These are phyloP conservation scores for Tolypocladium capitatum DNA, from an alignment of 2,329 filamentous ascomycete species.

Conservation along the genomic window DNA sequence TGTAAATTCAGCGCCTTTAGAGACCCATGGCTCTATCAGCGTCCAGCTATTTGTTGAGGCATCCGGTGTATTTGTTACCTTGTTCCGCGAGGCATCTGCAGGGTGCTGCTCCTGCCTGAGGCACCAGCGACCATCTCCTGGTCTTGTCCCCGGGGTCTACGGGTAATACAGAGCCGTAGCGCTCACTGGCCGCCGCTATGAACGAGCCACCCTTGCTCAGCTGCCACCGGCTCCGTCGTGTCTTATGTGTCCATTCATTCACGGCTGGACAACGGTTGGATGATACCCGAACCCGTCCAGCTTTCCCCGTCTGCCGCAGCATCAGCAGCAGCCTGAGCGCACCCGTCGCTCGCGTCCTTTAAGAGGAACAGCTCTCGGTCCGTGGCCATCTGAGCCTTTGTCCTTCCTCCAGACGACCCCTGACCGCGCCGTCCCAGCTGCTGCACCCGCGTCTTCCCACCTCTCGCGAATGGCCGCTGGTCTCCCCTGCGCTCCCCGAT, in stretches of 20 bases:
- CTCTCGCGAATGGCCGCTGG: conserved; percentile 31
- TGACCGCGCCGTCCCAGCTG: background rate
- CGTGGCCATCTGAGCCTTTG: background rate
- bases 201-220: background rate
- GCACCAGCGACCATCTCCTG: no score
- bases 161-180: background rate
- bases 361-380: background rate
- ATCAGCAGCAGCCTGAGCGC: background rate
- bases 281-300: background rate
- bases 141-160: no score
- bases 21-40: background rate
- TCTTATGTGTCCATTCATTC: background rate
- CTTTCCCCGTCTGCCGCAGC: background rate
- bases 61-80: no score
- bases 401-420: background rate
- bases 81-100: no score
- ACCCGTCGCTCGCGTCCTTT: background rate
- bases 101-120: no score
- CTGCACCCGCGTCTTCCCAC: background rate
- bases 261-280: background rate
- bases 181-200: background rate
- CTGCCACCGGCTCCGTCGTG: background rate
- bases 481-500: conserved; percentile 44
- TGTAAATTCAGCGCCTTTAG: background rate
- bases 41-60: background rate